Base-by-base conservation (phyloP, 164 flowering plant genomes). In the Sextonia rubra region DNA sequence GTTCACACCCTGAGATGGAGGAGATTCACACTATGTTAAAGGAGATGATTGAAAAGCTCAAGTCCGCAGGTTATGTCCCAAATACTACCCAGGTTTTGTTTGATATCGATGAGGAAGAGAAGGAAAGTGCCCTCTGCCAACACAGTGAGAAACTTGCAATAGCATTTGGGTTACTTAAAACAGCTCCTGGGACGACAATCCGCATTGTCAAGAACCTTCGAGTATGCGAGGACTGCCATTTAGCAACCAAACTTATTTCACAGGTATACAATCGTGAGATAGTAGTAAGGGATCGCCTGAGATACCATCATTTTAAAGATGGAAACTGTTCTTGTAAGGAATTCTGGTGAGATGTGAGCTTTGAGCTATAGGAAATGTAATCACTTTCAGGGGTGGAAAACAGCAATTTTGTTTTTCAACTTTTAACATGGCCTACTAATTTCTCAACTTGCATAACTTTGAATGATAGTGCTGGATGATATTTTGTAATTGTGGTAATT, bases 81-180 rank as follows among this genome's bases (percentile, higher is more conserved):
- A 76, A 82, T 60, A 78, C 85, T 3, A 73, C 78, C 24, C 73
- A 82, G 60, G 80, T 82, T 32, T 72, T 82, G 77, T 75, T 82
- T 71, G 74, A 84, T 25, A 80, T 82, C 37, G 84, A 76, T 3
- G 86, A 84, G 73, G 86, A 84, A 44, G 84, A 84, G 66, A 84
- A 84, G 69, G 84, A 82, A 75, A 76, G 80, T 64, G 75, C 77
- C 17, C 69, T 82, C 66, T 71, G 73, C 69, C 70, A 82, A 32
- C 86, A 83, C 56, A 81, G 83, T 70, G 84, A 81, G 70, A 81
- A 79, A 64, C 77, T 84, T 69, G 84, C 83, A 14, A 77, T 82
- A 67, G 85, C 83, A 47, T 78, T 81, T 64, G 85, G 82, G 48
- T 30, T 82, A 15, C 78, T 82, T 2, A 84, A 71, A 20, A 80